These are phyloP conservation scores for Trichosporon inkin DNA, from an alignment of 1,284 basidiomycete species.

Conservation along the genomic window DNA sequence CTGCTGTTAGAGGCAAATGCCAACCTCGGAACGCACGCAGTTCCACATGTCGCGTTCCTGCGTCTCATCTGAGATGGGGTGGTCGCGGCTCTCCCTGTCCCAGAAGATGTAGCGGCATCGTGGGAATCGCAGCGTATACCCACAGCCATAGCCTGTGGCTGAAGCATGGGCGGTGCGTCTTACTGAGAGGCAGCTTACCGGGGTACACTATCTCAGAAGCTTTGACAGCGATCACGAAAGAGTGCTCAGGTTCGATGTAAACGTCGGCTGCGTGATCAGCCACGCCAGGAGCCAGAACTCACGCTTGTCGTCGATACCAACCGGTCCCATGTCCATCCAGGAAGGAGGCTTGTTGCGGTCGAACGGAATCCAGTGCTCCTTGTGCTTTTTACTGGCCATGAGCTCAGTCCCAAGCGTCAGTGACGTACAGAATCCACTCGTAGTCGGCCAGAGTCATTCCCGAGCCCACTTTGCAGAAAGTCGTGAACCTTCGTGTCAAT, in stretches of 20 bases:
- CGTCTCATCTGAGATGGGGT: conserved; percentile 32
- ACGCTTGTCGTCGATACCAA: conserved; percentile 50
- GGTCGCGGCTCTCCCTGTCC: conserved; percentile 40
- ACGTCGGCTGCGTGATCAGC: conserved; percentile 45
- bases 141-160: conserved; percentile 40
- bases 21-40: conserved; percentile 28
- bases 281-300: conserved; percentile 2
- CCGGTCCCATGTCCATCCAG: conserved; percentile 44
- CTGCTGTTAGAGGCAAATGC: conserved; percentile 11
- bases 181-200: conserved; percentile 52
- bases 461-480: conserved; percentile 78
- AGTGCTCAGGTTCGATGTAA: conserved; percentile 50
- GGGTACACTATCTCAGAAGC: conserved; percentile 77
- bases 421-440: conserved; percentile 58
- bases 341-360: conserved; percentile 40
- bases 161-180: conserved; percentile 30
- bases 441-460: conserved; percentile 80
- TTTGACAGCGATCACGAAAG: conserved; percentile 73
- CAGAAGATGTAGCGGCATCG: conserved; percentile 69
- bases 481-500: conserved; percentile 34
- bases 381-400: conserved; percentile 39
- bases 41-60: conserved; percentile 49
- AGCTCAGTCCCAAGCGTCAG: background rate
- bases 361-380: conserved; percentile 46
- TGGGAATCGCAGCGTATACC: conserved; percentile 68